These are phyloP conservation scores for Lipomyces sp. DNA, from an alignment of 805 yeast genomes.

Conservation along the genomic window DNA sequence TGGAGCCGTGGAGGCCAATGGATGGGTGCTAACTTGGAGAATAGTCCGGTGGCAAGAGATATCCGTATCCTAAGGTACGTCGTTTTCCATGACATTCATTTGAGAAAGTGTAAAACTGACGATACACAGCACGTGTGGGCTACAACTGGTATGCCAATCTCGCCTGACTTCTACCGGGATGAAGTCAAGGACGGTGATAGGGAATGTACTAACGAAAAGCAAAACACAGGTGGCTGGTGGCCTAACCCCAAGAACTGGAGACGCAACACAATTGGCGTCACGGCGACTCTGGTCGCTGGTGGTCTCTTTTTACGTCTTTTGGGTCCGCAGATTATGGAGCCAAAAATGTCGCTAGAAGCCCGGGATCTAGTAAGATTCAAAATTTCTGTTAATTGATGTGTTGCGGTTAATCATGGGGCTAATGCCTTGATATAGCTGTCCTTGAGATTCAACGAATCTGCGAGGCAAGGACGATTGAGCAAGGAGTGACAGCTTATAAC, in stretches of 20 bases:
- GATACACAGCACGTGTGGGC: constrained; percentile 40
- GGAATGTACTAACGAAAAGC: constrained; percentile 48
- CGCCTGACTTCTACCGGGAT: background rate
- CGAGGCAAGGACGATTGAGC: constrained; percentile 21
- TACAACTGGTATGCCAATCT: constrained; percentile 29
- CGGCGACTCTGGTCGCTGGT: constrained; percentile 42
- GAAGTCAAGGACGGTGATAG: background rate
- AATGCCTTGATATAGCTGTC: constrained; percentile 13
- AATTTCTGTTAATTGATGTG: background rate
- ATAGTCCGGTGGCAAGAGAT: constrained; percentile 41
- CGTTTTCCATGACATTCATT: background rate
- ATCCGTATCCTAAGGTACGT: constrained; percentile 41
- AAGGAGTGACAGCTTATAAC: background rate
- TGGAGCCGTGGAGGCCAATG: background rate
- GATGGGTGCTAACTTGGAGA: background rate
- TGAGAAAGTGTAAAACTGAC: background rate
- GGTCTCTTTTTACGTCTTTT: constrained; percentile 14
- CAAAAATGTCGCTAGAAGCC: background rate
- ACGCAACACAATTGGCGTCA: constrained; percentile 51
- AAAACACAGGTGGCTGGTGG: constrained; percentile 59
- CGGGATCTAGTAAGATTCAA: constrained; percentile 14
- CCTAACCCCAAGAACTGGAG: constrained; percentile 58
- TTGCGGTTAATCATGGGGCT: background rate
- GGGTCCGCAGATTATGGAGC: constrained; percentile 26
- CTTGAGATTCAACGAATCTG: constrained; percentile 19